Conservation (phyloP, 2,329 filamentous ascomycete species). For the Cladophialophora chaetospira region DNA sequence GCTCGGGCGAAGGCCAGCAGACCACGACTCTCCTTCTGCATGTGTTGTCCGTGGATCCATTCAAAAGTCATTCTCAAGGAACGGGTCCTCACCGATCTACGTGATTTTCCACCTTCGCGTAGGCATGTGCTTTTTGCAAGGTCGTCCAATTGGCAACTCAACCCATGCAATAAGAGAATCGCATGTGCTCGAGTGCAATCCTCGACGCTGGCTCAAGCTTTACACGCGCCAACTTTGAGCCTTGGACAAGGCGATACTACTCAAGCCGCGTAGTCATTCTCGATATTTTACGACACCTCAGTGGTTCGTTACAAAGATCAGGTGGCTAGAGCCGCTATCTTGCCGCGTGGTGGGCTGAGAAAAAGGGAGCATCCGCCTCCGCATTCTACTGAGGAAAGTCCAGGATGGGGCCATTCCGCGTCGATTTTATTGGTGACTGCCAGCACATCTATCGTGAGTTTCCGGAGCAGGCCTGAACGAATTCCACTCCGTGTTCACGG, state of each 20-base stretch:
- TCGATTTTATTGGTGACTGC: slow-evolving; percentile 1
- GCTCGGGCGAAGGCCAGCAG: slow-evolving; percentile 7
- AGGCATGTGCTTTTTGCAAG: slow-evolving; percentile 15
- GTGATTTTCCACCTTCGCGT: neutral
- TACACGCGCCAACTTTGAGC: neutral
- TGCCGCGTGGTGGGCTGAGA: slow-evolving; percentile 5
- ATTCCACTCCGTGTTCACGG: neutral
- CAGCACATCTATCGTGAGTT: slow-evolving; percentile 10
- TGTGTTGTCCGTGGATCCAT: slow-evolving; percentile 22
- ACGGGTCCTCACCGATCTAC: slow-evolving; percentile 7
- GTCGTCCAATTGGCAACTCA: neutral
- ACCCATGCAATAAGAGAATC: no score
- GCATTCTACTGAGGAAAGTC: slow-evolving; percentile 17
- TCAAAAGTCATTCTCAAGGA: neutral
- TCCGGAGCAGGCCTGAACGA: neutral
- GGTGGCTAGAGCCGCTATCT: neutral
- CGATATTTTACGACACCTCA: no score
- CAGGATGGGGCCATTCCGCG: neutral
- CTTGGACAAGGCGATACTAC: neutral
- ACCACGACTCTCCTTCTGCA: slow-evolving; percentile 9
- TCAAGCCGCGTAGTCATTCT: neutral
- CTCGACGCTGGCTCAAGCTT: neutral
- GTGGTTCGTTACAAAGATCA: neutral
- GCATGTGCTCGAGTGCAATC: neutral
- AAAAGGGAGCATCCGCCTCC: slow-evolving; percentile 24